These are phyloP conservation scores for Atkinsonella hypoxylon DNA, from an alignment of 2,329 filamentous ascomycete species.

Conservation along the genomic window DNA sequence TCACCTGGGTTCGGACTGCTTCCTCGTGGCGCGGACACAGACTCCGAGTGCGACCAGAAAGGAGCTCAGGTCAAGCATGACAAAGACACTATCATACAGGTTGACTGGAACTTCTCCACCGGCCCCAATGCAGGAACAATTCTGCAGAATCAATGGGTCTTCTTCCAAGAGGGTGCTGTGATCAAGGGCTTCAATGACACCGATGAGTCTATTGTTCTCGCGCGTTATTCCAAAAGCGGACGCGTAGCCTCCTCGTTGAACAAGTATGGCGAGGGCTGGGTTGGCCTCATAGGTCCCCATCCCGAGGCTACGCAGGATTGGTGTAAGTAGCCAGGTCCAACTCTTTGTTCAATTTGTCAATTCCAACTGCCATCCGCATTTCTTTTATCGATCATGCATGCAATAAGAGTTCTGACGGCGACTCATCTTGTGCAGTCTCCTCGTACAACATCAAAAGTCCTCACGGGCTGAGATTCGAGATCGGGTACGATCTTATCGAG, in stretches of 20 bases:
- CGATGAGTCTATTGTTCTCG: constrained; percentile 9
- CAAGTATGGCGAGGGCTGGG: constrained; percentile 14
- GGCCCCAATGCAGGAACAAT: constrained; percentile 9
- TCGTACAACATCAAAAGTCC: constrained; percentile 10
- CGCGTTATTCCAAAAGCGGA: constrained; percentile 12
- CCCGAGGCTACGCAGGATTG: constrained; percentile 15
- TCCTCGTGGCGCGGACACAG: constrained; percentile 7
- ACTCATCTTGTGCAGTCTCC: constrained; percentile 1
- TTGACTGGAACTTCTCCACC: constrained; percentile 14
- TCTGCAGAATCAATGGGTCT: constrained; percentile 12
- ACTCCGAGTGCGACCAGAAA: constrained; percentile 8
- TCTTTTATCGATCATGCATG: background rate
- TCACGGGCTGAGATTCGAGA: constrained; percentile 12
- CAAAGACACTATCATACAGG: constrained; percentile 13
- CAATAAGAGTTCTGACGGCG: too few relatives aligned
- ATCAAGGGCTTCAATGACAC: constrained; percentile 11
- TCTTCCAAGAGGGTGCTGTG: constrained; percentile 16
- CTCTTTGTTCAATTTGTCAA: too few relatives aligned
- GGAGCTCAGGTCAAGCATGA: constrained; percentile 11
- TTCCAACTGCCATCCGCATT: too few relatives aligned
- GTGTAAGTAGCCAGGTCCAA: constrained; percentile 11
- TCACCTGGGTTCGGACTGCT: constrained; percentile 13
- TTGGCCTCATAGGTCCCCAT: constrained; percentile 16
- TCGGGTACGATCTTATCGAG: constrained; percentile 14
- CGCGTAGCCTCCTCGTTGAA: constrained; percentile 14